Percentiles rank a stretch among this genome's conserved stretches.
Evolutionary conservation across 2,329 filamentous ascomycete species (phyloP).

Genomic region (Epichloe gansuensis): DNA sequence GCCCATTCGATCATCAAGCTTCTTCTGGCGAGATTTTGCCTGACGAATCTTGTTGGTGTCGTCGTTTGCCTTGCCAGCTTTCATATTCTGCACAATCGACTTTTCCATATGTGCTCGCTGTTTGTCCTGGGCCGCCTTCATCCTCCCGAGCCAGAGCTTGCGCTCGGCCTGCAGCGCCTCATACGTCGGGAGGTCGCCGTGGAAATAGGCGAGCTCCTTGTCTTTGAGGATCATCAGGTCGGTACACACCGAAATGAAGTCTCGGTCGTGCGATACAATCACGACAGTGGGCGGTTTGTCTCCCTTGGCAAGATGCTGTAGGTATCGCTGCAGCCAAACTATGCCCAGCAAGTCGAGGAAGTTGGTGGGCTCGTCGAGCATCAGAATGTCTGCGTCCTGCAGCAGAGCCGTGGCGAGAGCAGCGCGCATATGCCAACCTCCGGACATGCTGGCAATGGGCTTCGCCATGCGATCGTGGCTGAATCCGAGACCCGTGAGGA

Average conservation of each 20-base stretch:
- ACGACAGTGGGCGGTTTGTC: constrained; percentile 53
- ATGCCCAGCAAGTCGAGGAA: constrained; percentile 75
- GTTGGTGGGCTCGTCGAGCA: constrained; percentile 81
- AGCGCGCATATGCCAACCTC: constrained; percentile 64
- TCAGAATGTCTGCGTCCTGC: constrained; percentile 63
- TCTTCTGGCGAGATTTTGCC: constrained; percentile 74
- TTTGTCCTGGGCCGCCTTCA: constrained; percentile 73
- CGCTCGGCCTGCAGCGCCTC: constrained; percentile 57
- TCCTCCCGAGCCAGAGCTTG: constrained; percentile 54
- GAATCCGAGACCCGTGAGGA: constrained; percentile 62
- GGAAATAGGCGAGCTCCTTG: constrained; percentile 59
- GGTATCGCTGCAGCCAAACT: constrained; percentile 69
- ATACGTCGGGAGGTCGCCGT: constrained; percentile 61
- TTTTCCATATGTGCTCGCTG: constrained; percentile 73
- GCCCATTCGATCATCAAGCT: constrained; percentile 70
- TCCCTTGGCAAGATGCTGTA: constrained; percentile 42
- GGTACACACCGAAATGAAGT: constrained; percentile 66
- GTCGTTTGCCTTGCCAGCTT: constrained; percentile 61
- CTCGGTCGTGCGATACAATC: constrained; percentile 73
- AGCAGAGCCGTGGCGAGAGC: constrained; percentile 54
- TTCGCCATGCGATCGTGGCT: constrained; percentile 47
- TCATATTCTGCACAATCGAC: constrained; percentile 62
- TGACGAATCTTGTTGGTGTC: constrained; percentile 81
- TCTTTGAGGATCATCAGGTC: constrained; percentile 68
- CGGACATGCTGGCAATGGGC: constrained; percentile 55